Evolutionary conservation across 2,329 filamentous ascomycete genomes (phyloP), one percentile per base, ranked within the genome.

Genomic region (Calycina marina): DNA sequence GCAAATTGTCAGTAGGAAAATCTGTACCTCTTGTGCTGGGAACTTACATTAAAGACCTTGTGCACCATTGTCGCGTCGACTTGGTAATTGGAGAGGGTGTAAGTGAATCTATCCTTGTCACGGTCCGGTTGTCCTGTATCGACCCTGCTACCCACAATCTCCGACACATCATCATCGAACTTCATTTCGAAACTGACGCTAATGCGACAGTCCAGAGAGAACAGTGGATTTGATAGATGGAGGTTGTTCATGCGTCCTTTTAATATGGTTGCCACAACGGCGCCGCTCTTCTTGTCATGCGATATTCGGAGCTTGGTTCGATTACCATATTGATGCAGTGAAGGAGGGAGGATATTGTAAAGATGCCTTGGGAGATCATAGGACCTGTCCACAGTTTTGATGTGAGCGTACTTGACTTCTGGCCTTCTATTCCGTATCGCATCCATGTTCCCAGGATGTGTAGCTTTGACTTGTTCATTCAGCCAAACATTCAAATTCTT

Each of bases 181-280:
- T 77, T 69, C 70, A 92, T 85, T 70, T 98, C 92, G 2, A 98
- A 68, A 51, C 93, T 96, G 50, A 98, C 75, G 47, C 84, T 93
- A 44, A 98, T 77, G 8, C 90, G 81, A 57, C 85, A 93, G 56
- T 98, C 90, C 49, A 94, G 81, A 3, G 72, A 71, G 6, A 69
- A 70, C 30, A 63, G 62, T 0, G 90, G 88, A 45, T 84, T 79
- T 56, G 80, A 77, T 12, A 98, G 68, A 47, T 93, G 80, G n/a
- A 94, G 60, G 52, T 98, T 85, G 15, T 72, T 76, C 10, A 96
- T 66, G n/a, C 85, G 74, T 15, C 77, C 74, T 61, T 98, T 98
- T 56, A 98, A 74, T 47, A 98, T 94, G 54, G 82, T 85, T 37
- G 75, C 77, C 8, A 88, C 57, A 2, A 86, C 59, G 37, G 75